These are phyloP conservation scores for Trypanosoma grayi DNA, from an alignment of 208 protist genomes.

Conservation along the genomic window DNA sequence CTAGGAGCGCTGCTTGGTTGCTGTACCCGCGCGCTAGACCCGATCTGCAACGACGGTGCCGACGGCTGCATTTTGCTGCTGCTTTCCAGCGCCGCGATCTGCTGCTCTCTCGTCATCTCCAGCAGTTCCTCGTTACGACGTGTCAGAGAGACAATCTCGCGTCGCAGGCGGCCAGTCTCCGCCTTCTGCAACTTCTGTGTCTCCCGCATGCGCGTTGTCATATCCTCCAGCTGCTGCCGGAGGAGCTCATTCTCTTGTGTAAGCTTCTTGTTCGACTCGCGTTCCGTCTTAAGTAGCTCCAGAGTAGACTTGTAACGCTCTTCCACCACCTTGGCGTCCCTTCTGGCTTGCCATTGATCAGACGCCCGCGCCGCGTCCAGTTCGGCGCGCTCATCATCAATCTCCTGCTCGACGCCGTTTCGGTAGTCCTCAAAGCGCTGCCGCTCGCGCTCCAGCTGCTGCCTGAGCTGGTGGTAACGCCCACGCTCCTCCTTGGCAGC, in stretches of 20 bases:
- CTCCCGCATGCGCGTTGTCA: constrained; percentile 73
- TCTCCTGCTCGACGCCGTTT: constrained; percentile 48
- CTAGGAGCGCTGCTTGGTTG: not conserved
- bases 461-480: constrained; percentile 50
- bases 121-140: constrained; percentile 80
- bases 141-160: constrained; percentile 82
- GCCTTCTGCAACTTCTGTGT: constrained; percentile 62
- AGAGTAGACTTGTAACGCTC: constrained; percentile 72
- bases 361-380: constrained; percentile 38
- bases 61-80: not conserved
- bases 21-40: not conserved
- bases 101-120: constrained; percentile 72
- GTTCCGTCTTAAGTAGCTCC: constrained; percentile 65
- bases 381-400: constrained; percentile 63
- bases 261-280: constrained; percentile 61
- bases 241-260: constrained; percentile 79
- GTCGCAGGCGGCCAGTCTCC: constrained; percentile 67
- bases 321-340: constrained; percentile 65
- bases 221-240: constrained; percentile 69
- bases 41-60: constrained; percentile 5
- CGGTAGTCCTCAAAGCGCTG: constrained; percentile 75
- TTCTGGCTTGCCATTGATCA: constrained; percentile 52
- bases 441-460: constrained; percentile 75
- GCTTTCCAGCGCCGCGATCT: constrained; percentile 43
- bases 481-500: constrained; percentile 76